Percentiles rank a stretch among this genome's conserved stretches.
Evolutionary conservation across 352 stramenopile genomes (phyloP).

Genomic region (Globisporangium solare): DNA sequence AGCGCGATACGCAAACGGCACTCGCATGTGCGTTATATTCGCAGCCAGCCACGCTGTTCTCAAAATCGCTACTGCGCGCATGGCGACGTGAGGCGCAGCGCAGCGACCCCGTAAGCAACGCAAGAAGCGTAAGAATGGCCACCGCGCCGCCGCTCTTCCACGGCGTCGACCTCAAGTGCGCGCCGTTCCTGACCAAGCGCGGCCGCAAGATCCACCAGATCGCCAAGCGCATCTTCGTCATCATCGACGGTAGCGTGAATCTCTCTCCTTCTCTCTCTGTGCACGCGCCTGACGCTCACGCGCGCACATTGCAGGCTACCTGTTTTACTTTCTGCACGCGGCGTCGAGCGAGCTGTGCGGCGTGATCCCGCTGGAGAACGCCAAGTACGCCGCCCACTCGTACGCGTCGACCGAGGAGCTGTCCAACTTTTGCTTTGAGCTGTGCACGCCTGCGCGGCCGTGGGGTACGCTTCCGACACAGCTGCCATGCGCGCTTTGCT

Average conservation of each 20-base stretch:
- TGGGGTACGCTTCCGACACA: slow-evolving; percentile 37
- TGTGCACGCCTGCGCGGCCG: slow-evolving; percentile 47
- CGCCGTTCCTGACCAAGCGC: slow-evolving; percentile 70
- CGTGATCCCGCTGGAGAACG: slow-evolving; percentile 52
- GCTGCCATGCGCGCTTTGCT: neutral
- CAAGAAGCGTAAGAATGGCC: too few species aligned
- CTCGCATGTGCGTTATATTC: too few species aligned
- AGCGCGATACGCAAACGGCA: too few species aligned
- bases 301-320: slow-evolving; percentile 34
- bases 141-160: slow-evolving; percentile 37
- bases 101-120: too few species aligned
- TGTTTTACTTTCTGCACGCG: slow-evolving; percentile 77
- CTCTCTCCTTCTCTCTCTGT: neutral
- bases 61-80: too few species aligned
- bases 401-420: slow-evolving; percentile 55
- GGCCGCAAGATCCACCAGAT: slow-evolving; percentile 59
- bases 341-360: slow-evolving; percentile 48
- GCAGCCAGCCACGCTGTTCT: too few species aligned
- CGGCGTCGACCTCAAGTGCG: slow-evolving; percentile 46
- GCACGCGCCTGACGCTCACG: neutral
- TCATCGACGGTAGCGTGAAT: slow-evolving; percentile 48
- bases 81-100: too few species aligned
- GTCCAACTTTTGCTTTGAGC: slow-evolving; percentile 73
- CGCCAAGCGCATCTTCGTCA: slow-evolving; percentile 71
- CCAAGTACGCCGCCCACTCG: slow-evolving; percentile 69